Percentiles rank a stretch among this genome's conserved stretches.
These are phyloP conservation scores for Penicillium sp. DNA, from an alignment of 2,329 filamentous ascomycete genomes.

Conservation along the genomic window DNA sequence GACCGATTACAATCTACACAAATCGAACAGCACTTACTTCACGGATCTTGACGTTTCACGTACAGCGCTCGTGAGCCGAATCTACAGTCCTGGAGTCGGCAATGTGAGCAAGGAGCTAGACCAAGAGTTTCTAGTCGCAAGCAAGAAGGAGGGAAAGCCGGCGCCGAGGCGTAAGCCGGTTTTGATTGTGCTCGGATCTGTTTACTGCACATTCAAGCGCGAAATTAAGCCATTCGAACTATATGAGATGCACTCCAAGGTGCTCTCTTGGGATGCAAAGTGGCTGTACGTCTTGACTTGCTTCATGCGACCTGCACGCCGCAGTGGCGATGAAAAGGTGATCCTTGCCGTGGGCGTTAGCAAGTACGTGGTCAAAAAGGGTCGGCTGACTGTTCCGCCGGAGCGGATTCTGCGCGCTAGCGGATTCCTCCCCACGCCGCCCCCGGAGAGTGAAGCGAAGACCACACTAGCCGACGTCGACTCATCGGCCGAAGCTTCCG, in stretches of 20 bases:
- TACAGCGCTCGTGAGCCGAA: constrained; percentile 71
- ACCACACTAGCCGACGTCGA: constrained; percentile 18
- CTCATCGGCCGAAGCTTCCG: constrained; percentile 25
- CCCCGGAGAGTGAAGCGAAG: constrained; percentile 51
- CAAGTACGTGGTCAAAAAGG: constrained; percentile 82
- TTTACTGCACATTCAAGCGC: constrained; percentile 69
- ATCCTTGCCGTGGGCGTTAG: constrained; percentile 70
- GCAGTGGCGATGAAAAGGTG: constrained; percentile 54
- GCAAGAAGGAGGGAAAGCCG: constrained; percentile 52
- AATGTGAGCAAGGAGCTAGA: constrained; percentile 54
- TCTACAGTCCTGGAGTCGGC: constrained; percentile 60
- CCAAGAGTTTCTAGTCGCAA: constrained; percentile 49
- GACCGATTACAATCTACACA: constrained; percentile 84
- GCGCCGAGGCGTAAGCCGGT: constrained; percentile 52
- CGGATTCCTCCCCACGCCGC: constrained; percentile 70
- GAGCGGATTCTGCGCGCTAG: constrained; percentile 70
- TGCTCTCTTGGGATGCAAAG: constrained; percentile 75
- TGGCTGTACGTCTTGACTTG: constrained; percentile 76
- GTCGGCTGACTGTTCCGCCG: constrained; percentile 78
- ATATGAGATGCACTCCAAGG: constrained; percentile 71
- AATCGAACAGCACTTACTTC: constrained; percentile 83
- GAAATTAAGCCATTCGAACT: constrained; percentile 68
- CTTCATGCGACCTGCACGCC: constrained; percentile 57
- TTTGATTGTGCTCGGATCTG: constrained; percentile 67
- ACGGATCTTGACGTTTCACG: constrained; percentile 80